A percentile compares a stretch with the other conserved stretches of the same genome.
phyloP scores from a whole-genome alignment of 83 land plant genomes.

The Picea engelmannii region DNA sequence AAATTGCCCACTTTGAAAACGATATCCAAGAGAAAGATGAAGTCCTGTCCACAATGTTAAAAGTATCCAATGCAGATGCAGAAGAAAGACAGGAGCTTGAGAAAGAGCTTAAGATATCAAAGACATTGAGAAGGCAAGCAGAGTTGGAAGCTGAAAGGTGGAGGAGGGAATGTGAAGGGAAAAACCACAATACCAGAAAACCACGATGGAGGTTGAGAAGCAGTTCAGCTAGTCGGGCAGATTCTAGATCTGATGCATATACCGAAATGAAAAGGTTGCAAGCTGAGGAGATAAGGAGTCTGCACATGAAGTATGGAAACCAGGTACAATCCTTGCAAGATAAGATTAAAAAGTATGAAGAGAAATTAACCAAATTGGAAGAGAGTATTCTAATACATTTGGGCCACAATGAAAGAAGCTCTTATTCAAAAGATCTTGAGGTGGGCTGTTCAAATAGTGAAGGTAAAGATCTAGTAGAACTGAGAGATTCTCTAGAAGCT shows the following conservation, averaged over 20 bases:
- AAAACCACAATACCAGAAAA: conserved; percentile 5
- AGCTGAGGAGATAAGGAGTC: conserved; percentile 20
- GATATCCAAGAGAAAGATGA: conserved; percentile 69
- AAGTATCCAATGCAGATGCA: conserved; percentile 54
- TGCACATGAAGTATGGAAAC: conserved; percentile 21
- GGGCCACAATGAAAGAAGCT: background rate
- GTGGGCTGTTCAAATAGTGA: background rate
- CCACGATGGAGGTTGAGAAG: conserved; percentile 30
- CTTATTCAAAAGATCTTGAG: conserved; percentile 9
- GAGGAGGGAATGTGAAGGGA: conserved; percentile 36
- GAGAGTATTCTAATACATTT: conserved; percentile 16
- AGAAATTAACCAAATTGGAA: conserved; percentile 30
- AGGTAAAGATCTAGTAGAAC: conserved; percentile 11
- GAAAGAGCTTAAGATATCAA: conserved; percentile 56
- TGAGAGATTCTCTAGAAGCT: conserved; percentile 8
- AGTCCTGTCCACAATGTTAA: conserved; percentile 60
- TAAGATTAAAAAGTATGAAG: conserved; percentile 26
- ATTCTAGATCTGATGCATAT: conserved; percentile 20
- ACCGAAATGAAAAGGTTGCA: conserved; percentile 18
- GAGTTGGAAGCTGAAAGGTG: conserved; percentile 55
- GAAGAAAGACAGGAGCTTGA: conserved; percentile 61
- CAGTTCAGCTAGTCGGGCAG: conserved; percentile 24
- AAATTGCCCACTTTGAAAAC: conserved; percentile 42
- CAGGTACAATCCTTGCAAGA: conserved; percentile 31
- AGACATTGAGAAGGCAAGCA: conserved; percentile 55